Evolutionary conservation across 306 rosid genomes (phyloP), one percentile per base, ranked within the genome.

Genomic region (Heteromeles arbutifolia): DNA sequence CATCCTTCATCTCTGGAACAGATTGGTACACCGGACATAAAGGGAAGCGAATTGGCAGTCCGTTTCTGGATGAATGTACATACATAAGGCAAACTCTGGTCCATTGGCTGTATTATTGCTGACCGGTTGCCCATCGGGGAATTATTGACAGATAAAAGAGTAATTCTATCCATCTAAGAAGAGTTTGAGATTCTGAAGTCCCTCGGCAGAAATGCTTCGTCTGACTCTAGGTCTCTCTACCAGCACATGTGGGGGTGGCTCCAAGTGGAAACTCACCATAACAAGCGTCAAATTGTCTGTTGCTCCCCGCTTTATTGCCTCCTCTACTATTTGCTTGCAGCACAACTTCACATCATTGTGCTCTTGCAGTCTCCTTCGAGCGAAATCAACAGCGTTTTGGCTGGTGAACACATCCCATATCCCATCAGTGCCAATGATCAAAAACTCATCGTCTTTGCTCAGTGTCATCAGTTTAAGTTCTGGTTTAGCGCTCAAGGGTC

Each of bases 371-470:
- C 74, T 85, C 83, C 88, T 88, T 34, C 98, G 76, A 31, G 96
- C 93, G 69, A 85, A 92, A 74, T 96, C 98, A 2, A 92, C 86
- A 0, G 98, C 93, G 26, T 92, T 92, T 81, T 90, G 96, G 84
- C 88, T 96, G 6, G 80, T 85, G 72, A 96, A 96, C 67, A 87
- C 79, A 4, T 96, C 99, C 99, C 99, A 96, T 29, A 96, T 84
- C 50, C 99, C 98, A 64, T 96, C 98, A 48, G 98, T 96, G 0
- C 93, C 98, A 43, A 96, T 92, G 70, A 96, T 92, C 78, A 96
- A 78, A 70, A 96, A 92, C 72, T 96, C 99, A 19, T 96, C 93
- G 21, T 89, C 97, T 80, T 87, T 88, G 45, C 90, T 84, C 72
- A 96, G 78, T 78, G 93, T 89, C 61, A 73, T 75, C 75, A 86